Conservation (phyloP, 208 protist genomes). For the Wallacemonas sp. region DNA sequence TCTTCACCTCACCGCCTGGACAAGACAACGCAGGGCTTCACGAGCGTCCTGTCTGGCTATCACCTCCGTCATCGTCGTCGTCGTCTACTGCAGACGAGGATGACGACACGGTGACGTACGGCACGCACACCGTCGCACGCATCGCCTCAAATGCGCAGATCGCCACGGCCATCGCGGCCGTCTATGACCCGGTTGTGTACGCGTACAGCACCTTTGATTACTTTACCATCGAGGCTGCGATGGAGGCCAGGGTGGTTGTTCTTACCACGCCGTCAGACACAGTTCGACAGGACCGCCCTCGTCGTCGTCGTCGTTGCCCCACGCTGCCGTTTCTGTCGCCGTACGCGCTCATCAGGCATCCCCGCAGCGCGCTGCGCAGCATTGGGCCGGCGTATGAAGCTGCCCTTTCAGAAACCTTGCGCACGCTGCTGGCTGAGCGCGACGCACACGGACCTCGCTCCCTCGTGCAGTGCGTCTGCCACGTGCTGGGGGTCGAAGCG, state of each 20-base stretch:
- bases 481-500: background rate
- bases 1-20: background rate
- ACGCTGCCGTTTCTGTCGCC: constrained; percentile 28
- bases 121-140: too few relatives aligned
- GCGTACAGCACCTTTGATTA: constrained; percentile 50
- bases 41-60: background rate
- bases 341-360: constrained; percentile 18
- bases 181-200: constrained; percentile 38
- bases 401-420: constrained; percentile 19
- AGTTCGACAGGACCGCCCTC: too few relatives aligned
- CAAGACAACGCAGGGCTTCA: background rate
- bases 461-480: constrained; percentile 3
- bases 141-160: constrained; percentile 31
- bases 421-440: constrained; percentile 25
- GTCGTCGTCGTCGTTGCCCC: too few relatives aligned
- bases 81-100: too few relatives aligned
- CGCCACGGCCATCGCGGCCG: constrained; percentile 19
- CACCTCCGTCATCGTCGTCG: too few relatives aligned
- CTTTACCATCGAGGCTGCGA: constrained; percentile 23
- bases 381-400: constrained; percentile 20
- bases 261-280: too few relatives aligned
- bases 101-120: too few relatives aligned
- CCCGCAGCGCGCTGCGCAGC: background rate
- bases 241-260: background rate
- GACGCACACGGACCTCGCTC: constrained; percentile 19